These are phyloP conservation scores for Letharia columbiana DNA, from an alignment of 495 filamentous ascomycete species.

Conservation along the genomic window DNA sequence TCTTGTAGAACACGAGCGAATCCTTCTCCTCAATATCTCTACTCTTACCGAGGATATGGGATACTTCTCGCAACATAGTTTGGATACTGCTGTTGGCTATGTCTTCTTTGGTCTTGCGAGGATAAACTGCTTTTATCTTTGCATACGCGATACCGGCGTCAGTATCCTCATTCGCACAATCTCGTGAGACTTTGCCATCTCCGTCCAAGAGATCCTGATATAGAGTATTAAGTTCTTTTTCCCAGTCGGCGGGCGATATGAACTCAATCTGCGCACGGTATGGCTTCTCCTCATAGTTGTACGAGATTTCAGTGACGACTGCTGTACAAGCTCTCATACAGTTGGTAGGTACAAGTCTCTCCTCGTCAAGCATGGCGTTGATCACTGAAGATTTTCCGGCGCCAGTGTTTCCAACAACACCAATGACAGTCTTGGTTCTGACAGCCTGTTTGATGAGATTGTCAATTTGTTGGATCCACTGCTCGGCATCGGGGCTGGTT, in stretches of 20 bases:
- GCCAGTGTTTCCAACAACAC: constrained; percentile 51
- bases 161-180: constrained; percentile 35
- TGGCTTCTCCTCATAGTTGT: constrained; percentile 42
- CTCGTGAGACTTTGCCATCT: constrained; percentile 36
- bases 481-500: constrained; percentile 25
- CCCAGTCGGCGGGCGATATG: constrained; percentile 48
- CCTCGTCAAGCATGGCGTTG: constrained; percentile 51
- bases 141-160: constrained; percentile 49
- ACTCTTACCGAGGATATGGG: constrained; percentile 41
- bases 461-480: constrained; percentile 40
- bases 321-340: constrained; percentile 61
- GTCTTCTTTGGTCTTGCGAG: constrained; percentile 43
- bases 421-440: constrained; percentile 40
- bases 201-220: constrained; percentile 47
- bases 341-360: constrained; percentile 44
- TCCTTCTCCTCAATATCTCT: constrained; percentile 34
- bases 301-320: constrained; percentile 57
- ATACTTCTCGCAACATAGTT: constrained; percentile 34
- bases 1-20: constrained; percentile 35
- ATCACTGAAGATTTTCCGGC: constrained; percentile 54
- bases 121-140: constrained; percentile 60
- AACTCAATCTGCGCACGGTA: constrained; percentile 61
- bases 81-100: constrained; percentile 33
- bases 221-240: constrained; percentile 40
- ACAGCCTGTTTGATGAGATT: constrained; percentile 33